Percentiles rank a stretch among this genome's conserved stretches.
These are phyloP conservation scores for Mycena sanguinolenta DNA, from an alignment of 768 basidiomycete species.

Conservation along the genomic window DNA sequence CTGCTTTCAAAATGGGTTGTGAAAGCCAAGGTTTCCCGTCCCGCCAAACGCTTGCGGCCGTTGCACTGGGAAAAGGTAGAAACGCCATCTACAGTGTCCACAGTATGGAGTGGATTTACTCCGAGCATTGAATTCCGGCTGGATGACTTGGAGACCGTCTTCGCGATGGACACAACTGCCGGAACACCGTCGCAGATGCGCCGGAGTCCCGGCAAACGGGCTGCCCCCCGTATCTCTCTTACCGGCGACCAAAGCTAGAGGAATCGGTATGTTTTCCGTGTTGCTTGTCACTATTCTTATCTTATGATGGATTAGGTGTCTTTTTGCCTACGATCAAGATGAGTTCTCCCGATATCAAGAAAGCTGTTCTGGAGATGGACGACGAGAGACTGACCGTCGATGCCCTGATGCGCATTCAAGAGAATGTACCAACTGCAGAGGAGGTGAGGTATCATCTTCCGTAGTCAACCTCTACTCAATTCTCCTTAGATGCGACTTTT, in stretches of 20 bases:
- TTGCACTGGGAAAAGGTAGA: slow-evolving; percentile 93
- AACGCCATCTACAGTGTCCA: slow-evolving; percentile 54
- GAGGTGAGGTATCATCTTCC: slow-evolving; percentile 63
- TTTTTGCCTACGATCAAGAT: slow-evolving; percentile 86
- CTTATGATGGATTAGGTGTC: slow-evolving; percentile 65
- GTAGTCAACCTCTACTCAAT: background rate
- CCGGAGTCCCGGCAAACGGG: slow-evolving; percentile 59
- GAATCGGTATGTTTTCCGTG: slow-evolving; percentile 69
- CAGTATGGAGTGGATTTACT: slow-evolving; percentile 79
- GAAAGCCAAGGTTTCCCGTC: slow-evolving; percentile 53
- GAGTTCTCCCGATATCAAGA: slow-evolving; percentile 73
- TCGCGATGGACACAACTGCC: slow-evolving; percentile 67
- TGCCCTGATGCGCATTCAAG: slow-evolving; percentile 79
- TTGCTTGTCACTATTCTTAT: background rate
- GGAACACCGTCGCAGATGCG: slow-evolving; percentile 57
- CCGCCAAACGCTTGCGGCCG: slow-evolving; percentile 78
- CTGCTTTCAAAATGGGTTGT: slow-evolving; percentile 49
- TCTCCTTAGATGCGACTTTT: slow-evolving; percentile 68
- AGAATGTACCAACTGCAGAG: slow-evolving; percentile 83
- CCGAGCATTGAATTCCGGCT: slow-evolving; percentile 64
- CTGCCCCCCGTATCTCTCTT: slow-evolving; percentile 68
- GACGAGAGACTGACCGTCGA: slow-evolving; percentile 79
- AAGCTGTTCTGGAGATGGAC: slow-evolving; percentile 78
- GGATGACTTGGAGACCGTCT: slow-evolving; percentile 81
- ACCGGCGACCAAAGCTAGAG: slow-evolving; percentile 84